Evolutionary conservation across 2,329 filamentous ascomycete genomes (phyloP).

Genomic region (Aspergillus pseudoglaucus): DNA sequence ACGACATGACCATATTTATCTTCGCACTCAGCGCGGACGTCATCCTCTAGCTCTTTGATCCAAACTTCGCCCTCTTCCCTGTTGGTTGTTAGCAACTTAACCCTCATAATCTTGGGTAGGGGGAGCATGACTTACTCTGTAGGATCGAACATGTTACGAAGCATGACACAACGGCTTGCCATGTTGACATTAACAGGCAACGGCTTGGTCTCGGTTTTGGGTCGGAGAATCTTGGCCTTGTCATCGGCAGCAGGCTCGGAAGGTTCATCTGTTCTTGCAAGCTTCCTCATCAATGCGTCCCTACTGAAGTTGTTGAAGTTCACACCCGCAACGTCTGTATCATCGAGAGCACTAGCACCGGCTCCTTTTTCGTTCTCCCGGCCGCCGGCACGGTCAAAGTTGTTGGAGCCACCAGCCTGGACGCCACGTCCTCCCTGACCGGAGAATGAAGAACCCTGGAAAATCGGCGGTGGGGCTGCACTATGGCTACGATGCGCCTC

Average conservation of each 20-base stretch:
- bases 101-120: not conserved
- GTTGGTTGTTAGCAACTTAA: slow-evolving; percentile 28
- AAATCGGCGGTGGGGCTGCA: slow-evolving; percentile 57
- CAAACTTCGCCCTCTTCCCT: slow-evolving; percentile 82
- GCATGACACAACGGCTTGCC: slow-evolving; percentile 85
- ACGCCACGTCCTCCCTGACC: slow-evolving; percentile 81
- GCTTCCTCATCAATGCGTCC: slow-evolving; percentile 96
- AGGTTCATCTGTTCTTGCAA: slow-evolving; percentile 88
- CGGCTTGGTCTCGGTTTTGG: slow-evolving; percentile 71
- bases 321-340: slow-evolving; percentile 94
- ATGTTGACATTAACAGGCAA: slow-evolving; percentile 81
- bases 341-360: slow-evolving; percentile 89
- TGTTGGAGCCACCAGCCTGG: slow-evolving; percentile 65
- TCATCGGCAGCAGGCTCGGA: slow-evolving; percentile 50
- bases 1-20: slow-evolving; percentile 95
- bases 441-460: slow-evolving; percentile 86
- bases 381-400: slow-evolving; percentile 84
- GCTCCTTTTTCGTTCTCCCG: slow-evolving; percentile 82
- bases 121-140: slow-evolving; percentile 62
- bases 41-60: slow-evolving; percentile 89
- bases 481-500: slow-evolving; percentile 83
- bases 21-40: slow-evolving; percentile 88
- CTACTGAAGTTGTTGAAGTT: slow-evolving; percentile 99
- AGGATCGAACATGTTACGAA: slow-evolving; percentile 94
- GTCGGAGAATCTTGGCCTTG: slow-evolving; percentile 66